Base-by-base conservation (phyloP, 768 basidiomycete genomes). In the Asterophora parasitica region DNA sequence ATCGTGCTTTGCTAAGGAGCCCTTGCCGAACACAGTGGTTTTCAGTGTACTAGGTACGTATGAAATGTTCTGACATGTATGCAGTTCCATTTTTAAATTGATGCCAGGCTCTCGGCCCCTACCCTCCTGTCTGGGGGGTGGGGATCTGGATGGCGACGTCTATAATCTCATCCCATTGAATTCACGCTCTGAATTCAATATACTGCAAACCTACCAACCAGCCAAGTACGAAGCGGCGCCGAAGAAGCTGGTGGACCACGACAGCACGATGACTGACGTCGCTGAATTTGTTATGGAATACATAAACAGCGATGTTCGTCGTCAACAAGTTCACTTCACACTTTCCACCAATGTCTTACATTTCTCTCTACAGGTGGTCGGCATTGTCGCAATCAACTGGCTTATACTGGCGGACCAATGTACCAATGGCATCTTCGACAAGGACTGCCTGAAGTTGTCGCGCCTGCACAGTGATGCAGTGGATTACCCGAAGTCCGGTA, bases 271-370 rank as follows among this genome's bases (percentile, higher is more conserved):
- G 71, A 61, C 61, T 0, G 84, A 87, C 59, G 76, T 88, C 8
- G 81, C 78, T 0, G 77, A 85, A 41, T 88, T 87, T 56, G 74
- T 88, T 1, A 73, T 80, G 44, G 81, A 87, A 47, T 87, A 80
- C 50, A 82, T 87, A 48, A 78, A 69, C 57, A 81, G 75, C 35
- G 82, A 88, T 53, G 79, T 81, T 53, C 50, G 76, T 66, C 16
- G 40, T 31, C 30, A 31, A 40, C 23, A 28, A 23, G 31, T 42
- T 38, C 31, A 13, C 34, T 34, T n/a, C 43, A 42, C 27, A 49
- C 19, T 41, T 34, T 26, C 31, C 50, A 30, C 35, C 23, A n/a
- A 28, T 49, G 15, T 47, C 23, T 20, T 11, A 26, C 13, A n/a
- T 35, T 33, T 33, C 13, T 31, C 23, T 42, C 20, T 43, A 43